These are phyloP conservation scores for Mortierella sp. DNA, from an alignment of 371 early-diverging fungal species.

Conservation along the genomic window DNA sequence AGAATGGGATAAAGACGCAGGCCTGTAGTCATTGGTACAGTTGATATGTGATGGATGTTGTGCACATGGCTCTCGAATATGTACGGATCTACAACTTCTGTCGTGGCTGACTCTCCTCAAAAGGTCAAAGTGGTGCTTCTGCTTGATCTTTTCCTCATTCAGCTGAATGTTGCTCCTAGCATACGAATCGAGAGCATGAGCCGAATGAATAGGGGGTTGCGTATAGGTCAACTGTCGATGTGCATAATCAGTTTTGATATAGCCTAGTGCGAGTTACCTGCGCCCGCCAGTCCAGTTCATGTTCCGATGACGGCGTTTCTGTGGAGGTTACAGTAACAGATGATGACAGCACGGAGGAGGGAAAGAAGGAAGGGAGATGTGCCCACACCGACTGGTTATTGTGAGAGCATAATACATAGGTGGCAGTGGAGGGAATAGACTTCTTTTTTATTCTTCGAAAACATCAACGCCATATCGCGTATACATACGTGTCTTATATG, in stretches of 20 bases:
- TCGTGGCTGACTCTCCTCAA: neutral
- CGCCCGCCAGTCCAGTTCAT: slow-evolving; percentile 45
- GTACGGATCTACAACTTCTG: neutral
- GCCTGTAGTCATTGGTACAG: no score
- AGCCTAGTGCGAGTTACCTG: neutral
- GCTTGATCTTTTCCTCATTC: slow-evolving; percentile 5
- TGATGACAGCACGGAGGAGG: neutral
- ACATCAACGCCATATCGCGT: neutral
- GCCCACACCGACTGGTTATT: no score
- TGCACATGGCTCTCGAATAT: no score
- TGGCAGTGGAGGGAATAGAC: neutral
- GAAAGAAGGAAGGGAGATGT: neutral
- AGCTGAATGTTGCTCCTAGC: slow-evolving; percentile 22
- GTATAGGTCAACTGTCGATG: no score
- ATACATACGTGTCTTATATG: neutral
- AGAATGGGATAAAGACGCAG: no score
- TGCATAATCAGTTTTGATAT: neutral
- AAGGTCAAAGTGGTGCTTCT: slow-evolving; percentile 15
- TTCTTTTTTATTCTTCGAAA: neutral
- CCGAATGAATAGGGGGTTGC: no score
- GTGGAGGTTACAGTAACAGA: neutral
- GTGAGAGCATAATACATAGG: neutral
- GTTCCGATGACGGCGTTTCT: neutral
- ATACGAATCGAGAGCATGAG: no score
- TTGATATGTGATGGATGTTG: no score